Conservation (phyloP, 23 red algal species). For the Gracilaria vermiculophylla region DNA sequence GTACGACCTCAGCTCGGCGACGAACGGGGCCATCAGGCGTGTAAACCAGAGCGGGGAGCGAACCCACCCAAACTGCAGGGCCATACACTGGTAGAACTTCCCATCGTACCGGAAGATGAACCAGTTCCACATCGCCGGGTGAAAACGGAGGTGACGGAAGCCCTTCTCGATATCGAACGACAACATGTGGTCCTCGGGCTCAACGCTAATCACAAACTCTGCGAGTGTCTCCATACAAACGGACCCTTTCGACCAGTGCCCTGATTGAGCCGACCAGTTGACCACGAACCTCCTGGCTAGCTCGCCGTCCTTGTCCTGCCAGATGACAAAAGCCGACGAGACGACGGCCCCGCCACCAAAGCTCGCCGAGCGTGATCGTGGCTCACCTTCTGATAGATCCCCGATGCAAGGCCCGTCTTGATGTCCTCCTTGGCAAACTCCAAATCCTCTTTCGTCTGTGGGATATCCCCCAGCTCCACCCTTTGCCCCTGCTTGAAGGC, state of each 20-base stretch:
- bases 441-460: background rate
- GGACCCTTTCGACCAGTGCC: background rate
- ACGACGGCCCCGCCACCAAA: background rate
- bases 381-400: background rate
- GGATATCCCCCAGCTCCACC: background rate
- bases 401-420: background rate
- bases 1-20: background rate
- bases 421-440: slow-evolving; percentile 3
- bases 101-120: slow-evolving; percentile 29
- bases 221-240: slow-evolving; percentile 21
- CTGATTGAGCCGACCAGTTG: slow-evolving; percentile 23
- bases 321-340: slow-evolving; percentile 15
- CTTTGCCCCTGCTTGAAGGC: background rate
- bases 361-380: background rate
- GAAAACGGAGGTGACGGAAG: slow-evolving; percentile 9
- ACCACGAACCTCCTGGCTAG: slow-evolving; percentile 2
- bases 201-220: background rate
- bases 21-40: slow-evolving; percentile 17
- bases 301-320: background rate
- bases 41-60: slow-evolving; percentile 13
- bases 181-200: slow-evolving; percentile 14
- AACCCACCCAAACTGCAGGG: slow-evolving; percentile 30
- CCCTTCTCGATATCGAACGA: slow-evolving; percentile 23
- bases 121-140: slow-evolving; percentile 29
- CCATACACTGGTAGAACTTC: background rate